Percentiles rank a stretch among this genome's conserved stretches.
phyloP scores from a whole-genome alignment of 495 filamentous ascomycete genomes.

The Penicillium pulvis region DNA sequence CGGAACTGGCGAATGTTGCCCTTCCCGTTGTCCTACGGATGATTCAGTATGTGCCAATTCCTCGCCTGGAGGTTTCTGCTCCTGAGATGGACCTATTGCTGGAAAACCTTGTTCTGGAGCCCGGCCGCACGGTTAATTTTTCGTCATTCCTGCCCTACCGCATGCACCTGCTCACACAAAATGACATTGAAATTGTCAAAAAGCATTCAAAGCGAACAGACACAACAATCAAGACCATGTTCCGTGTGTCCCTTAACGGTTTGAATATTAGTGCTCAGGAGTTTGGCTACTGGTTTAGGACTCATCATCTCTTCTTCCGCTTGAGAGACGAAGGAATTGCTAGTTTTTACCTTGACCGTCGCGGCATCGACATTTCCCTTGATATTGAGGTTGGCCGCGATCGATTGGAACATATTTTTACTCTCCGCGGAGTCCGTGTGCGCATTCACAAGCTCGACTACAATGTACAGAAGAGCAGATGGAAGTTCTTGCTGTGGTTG shows the following conservation, averaged over 20 bases:
- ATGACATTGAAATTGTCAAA: conserved; percentile 83
- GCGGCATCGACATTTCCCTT: conserved; percentile 82
- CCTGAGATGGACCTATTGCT: conserved; percentile 83
- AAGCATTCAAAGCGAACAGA: conserved; percentile 68
- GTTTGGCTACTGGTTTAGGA: conserved; percentile 75
- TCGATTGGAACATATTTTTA: conserved; percentile 75
- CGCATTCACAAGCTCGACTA: conserved; percentile 86
- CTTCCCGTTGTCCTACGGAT: conserved; percentile 73
- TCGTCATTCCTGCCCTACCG: conserved; percentile 88
- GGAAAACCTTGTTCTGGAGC: conserved; percentile 89
- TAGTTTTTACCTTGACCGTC: conserved; percentile 78
- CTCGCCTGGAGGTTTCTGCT: conserved; percentile 78
- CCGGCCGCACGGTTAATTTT: conserved; percentile 79
- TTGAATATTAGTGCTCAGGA: conserved; percentile 81
- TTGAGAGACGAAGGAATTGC: conserved; percentile 82
- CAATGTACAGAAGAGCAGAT: conserved; percentile 69
- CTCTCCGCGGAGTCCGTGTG: conserved; percentile 72
- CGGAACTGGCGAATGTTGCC: conserved; percentile 75
- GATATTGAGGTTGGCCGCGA: conserved; percentile 79
- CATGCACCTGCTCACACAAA: conserved; percentile 77
- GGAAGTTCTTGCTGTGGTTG: conserved; percentile 77
- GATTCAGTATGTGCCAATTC: conserved; percentile 86
- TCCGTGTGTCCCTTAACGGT: conserved; percentile 76
- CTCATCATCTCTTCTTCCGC: conserved; percentile 65
- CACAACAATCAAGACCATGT: conserved; percentile 64